Evolutionary conservation across 1,139 yeast genomes (phyloP).

Genomic region (Wickerhamomyces sp.): DNA sequence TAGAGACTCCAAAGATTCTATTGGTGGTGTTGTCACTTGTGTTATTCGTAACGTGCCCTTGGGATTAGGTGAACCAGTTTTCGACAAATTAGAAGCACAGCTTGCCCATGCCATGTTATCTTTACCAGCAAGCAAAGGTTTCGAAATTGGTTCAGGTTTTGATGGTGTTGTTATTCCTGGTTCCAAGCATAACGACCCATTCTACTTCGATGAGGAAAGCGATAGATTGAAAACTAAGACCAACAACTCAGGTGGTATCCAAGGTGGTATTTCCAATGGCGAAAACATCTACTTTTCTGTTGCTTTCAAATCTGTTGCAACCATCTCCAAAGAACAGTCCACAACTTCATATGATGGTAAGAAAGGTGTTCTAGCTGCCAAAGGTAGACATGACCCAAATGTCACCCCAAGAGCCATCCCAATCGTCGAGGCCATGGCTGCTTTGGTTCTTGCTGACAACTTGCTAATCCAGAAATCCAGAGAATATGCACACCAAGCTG

Average conservation of each 20-base stretch:
- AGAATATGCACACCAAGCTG: slow-evolving; percentile 39
- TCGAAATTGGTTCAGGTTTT: slow-evolving; percentile 96
- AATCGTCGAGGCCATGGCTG: slow-evolving; percentile 97
- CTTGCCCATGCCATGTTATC: slow-evolving; percentile 98
- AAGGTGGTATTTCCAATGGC: slow-evolving; percentile 97
- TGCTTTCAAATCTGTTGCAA: slow-evolving; percentile 97
- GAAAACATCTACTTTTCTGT: slow-evolving; percentile 91
- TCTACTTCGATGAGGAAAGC: slow-evolving; percentile 50
- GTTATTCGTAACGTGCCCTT: slow-evolving; percentile 90
- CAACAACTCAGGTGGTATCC: slow-evolving; percentile 94
- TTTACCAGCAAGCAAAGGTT: slow-evolving; percentile 96
- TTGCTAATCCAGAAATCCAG: slow-evolving; percentile 83
- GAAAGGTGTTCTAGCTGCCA: slow-evolving; percentile 84
- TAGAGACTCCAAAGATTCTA: slow-evolving; percentile 85
- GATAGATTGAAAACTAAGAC: slow-evolving; percentile 76
- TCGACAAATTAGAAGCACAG: slow-evolving; percentile 91
- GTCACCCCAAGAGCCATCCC: slow-evolving; percentile 99
- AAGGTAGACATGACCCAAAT: slow-evolving; percentile 98
- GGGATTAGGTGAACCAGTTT: slow-evolving; percentile 96
- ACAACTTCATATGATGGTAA: slow-evolving; percentile 87
- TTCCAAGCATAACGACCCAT: slow-evolving; percentile 89
- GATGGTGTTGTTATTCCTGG: slow-evolving; percentile 88
- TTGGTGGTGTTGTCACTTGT: slow-evolving; percentile 98
- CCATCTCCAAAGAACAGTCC: slow-evolving; percentile 87
- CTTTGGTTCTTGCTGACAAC: slow-evolving; percentile 85